Conservation (phyloP, 129 eudicot genomes). For the Helianthus tuberosus region DNA sequence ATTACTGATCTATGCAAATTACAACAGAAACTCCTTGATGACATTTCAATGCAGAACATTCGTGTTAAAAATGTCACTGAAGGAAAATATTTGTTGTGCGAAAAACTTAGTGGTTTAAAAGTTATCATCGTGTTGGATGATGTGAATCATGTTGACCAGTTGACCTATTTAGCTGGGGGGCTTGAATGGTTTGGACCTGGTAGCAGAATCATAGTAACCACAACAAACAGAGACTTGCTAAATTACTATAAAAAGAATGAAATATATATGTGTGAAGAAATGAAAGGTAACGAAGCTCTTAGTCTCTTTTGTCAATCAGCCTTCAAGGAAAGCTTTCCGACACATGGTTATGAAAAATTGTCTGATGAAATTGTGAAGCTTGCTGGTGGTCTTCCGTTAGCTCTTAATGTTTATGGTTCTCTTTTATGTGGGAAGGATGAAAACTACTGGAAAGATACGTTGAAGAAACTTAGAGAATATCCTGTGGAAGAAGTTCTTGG, state of each 20-base stretch:
- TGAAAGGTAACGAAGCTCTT: conserved; percentile 1
- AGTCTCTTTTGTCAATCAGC: conserved; percentile 3
- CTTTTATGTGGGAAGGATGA: no score
- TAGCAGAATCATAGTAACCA: conserved; percentile 15
- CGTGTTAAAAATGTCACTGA: background rate
- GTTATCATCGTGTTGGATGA: conserved; percentile 9
- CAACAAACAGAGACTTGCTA: conserved; percentile 8
- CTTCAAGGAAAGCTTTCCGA: background rate
- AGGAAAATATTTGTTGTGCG: background rate
- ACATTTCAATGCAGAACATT: background rate
- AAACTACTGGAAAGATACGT: no score
- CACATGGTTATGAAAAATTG: background rate
- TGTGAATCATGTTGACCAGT: conserved; percentile 14
- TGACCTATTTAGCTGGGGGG: conserved; percentile 24
- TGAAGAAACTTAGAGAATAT: no score
- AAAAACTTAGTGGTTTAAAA: background rate
- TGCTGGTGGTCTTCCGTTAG: conserved; percentile 15
- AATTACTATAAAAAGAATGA: background rate
- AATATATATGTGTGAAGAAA: conserved; percentile 1
- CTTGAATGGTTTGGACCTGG: conserved; percentile 27
- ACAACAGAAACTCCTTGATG: conserved; percentile 7
- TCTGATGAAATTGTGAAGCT: conserved; percentile 1
- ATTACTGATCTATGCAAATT: background rate
- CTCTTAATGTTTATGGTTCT: conserved; percentile 11
- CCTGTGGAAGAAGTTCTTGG: no score